Conservation (phyloP, 2,329 filamentous ascomycete genomes). For the Botryotinia convoluta region DNA sequence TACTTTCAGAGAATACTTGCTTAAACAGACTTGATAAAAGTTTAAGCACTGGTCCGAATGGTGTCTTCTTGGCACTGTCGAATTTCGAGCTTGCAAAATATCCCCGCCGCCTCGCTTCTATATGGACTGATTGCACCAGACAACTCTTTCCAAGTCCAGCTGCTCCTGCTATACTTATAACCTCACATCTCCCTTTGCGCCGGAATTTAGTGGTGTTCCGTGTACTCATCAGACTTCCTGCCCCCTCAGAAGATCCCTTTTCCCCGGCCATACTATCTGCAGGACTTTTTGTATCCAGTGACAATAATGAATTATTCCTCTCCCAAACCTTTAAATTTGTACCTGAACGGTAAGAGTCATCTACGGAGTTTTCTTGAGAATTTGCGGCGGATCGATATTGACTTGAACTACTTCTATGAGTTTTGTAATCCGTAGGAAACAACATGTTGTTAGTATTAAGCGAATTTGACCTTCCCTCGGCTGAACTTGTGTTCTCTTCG, state of each 20-base stretch:
- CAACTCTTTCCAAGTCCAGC: slow-evolving; percentile 65
- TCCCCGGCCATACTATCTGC: slow-evolving; percentile 26
- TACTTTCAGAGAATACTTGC: slow-evolving; percentile 64
- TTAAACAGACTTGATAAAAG: slow-evolving; percentile 65
- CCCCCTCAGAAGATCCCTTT: slow-evolving; percentile 31
- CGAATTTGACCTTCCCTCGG: slow-evolving; percentile 44
- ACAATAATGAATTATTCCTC: slow-evolving; percentile 30
- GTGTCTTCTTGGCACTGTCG: slow-evolving; percentile 57
- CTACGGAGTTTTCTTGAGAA: slow-evolving; percentile 31
- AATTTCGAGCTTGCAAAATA: slow-evolving; percentile 67
- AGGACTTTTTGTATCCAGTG: slow-evolving; percentile 28
- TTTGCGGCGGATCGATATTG: slow-evolving; percentile 25
- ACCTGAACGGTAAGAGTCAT: slow-evolving; percentile 25
- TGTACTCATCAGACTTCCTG: slow-evolving; percentile 32
- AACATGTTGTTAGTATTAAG: slow-evolving; percentile 17
- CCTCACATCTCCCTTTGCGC: slow-evolving; percentile 61
- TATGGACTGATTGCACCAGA: slow-evolving; percentile 60
- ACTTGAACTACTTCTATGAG: slow-evolving; percentile 22
- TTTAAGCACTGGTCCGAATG: slow-evolving; percentile 62
- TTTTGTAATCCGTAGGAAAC: slow-evolving; percentile 20
- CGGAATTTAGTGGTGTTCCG: slow-evolving; percentile 50
- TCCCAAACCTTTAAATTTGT: slow-evolving; percentile 31
- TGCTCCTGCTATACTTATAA: slow-evolving; percentile 59
- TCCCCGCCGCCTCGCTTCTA: slow-evolving; percentile 58
- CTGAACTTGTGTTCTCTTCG: slow-evolving; percentile 55